These are phyloP conservation scores for Sphagnum contortum DNA, from an alignment of 225 moss, liverwort and hornwort genomes.

Conservation along the genomic window DNA sequence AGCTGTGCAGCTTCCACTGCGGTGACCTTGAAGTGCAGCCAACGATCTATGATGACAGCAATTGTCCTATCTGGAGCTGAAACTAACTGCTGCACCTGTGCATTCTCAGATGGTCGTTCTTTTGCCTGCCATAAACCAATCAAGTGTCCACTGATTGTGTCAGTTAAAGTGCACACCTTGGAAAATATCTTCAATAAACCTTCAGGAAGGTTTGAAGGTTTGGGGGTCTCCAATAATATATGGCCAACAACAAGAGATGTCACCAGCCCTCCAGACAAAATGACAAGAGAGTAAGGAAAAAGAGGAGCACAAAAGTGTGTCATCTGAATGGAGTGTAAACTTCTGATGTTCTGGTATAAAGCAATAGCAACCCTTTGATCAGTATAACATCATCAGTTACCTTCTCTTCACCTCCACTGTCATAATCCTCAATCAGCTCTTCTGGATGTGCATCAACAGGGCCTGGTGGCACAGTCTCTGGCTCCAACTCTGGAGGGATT, in stretches of 20 bases:
- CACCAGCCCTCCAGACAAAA: neutral
- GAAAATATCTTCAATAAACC: neutral
- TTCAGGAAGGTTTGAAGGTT: neutral
- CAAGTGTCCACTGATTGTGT: too few relatives aligned
- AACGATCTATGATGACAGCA: conserved; percentile 77
- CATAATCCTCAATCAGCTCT: conserved; percentile 25
- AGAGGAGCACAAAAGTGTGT: neutral
- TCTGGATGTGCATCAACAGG: conserved; percentile 21
- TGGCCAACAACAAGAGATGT: neutral
- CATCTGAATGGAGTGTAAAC: neutral
- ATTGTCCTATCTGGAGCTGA: conserved; percentile 51
- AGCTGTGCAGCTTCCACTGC: conserved; percentile 84
- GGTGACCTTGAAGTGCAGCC: conserved; percentile 68
- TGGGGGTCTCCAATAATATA: neutral
- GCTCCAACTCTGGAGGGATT: conserved; percentile 39
- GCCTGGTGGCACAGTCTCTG: conserved; percentile 18
- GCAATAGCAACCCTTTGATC: too few relatives aligned
- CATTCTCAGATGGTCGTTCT: conserved; percentile 36
- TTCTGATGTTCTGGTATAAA: too few relatives aligned
- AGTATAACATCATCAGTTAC: conserved; percentile 4
- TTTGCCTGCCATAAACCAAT: conserved; percentile 19
- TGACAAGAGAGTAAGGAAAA: neutral
- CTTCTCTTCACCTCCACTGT: conserved; percentile 54
- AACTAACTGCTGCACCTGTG: conserved; percentile 49
- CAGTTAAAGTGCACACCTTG: neutral